Conservation (phyloP, 2,329 filamentous ascomycete genomes). For the Ilyonectria robusta region DNA sequence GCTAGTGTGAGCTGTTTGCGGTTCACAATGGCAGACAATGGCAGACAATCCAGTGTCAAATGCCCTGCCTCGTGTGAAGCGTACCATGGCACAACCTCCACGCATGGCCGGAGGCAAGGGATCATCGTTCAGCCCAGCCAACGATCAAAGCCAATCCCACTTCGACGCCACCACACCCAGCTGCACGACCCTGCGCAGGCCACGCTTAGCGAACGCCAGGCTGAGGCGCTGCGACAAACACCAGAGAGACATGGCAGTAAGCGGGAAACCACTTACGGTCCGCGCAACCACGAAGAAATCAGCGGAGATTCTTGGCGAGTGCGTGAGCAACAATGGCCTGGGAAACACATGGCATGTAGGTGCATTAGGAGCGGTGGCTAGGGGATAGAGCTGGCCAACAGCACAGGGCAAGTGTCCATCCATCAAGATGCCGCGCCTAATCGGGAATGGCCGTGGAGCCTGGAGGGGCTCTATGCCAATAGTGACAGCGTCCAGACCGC, state of each 20-base stretch:
- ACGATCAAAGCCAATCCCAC: constrained; percentile 20
- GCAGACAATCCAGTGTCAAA: constrained; percentile 1
- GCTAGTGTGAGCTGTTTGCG: constrained; percentile 7
- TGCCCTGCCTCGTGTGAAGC: background rate
- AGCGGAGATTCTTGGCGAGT: background rate
- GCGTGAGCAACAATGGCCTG: background rate
- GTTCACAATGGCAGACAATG: constrained; percentile 8
- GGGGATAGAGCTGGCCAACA: constrained; percentile 5
- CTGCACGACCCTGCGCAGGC: constrained; percentile 15
- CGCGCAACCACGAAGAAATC: background rate
- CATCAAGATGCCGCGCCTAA: constrained; percentile 17
- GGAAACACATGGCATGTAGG: background rate
- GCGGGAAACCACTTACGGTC: background rate
- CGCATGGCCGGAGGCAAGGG: background rate
- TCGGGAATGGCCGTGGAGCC: constrained; percentile 10
- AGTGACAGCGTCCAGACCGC: constrained; percentile 20
- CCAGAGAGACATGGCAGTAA: background rate
- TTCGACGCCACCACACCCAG: constrained; percentile 16
- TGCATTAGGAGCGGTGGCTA: constrained; percentile 7
- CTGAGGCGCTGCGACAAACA: constrained; percentile 11
- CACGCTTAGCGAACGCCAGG: constrained; percentile 24
- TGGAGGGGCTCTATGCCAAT: constrained; percentile 14
- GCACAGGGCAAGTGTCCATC: constrained; percentile 6
- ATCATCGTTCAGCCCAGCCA: constrained; percentile 12
- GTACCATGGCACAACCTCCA: background rate